Evolutionary conservation across 1,284 basidiomycete species (phyloP).

Genomic region (Anthracocystis walkeri): DNA sequence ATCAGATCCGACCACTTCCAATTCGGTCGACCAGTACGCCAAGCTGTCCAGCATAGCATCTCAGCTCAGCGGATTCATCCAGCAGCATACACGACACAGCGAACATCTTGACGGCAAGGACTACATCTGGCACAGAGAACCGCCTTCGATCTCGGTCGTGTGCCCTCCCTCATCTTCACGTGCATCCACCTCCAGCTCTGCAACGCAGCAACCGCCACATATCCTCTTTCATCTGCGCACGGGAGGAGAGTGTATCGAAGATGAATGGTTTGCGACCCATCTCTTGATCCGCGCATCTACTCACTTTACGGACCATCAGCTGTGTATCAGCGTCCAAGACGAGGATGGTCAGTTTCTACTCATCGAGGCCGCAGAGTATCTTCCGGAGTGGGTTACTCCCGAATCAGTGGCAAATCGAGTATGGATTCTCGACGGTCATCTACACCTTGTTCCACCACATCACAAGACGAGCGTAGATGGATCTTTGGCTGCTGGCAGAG

Average conservation of each 20-base stretch:
- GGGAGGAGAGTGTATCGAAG: slow-evolving; percentile 82
- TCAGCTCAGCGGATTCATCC: slow-evolving; percentile 9
- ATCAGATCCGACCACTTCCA: slow-evolving; percentile 4
- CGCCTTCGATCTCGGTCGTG: slow-evolving; percentile 47
- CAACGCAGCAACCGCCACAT: slow-evolving; percentile 22
- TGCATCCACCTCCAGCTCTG: slow-evolving; percentile 5
- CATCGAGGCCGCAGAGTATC: slow-evolving; percentile 91
- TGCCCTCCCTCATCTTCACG: slow-evolving; percentile 16
- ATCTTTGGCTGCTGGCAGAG: slow-evolving; percentile 66
- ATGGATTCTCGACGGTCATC: slow-evolving; percentile 84
- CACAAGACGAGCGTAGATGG: slow-evolving; percentile 74
- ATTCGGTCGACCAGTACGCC: slow-evolving; percentile 27
- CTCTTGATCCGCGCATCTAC: slow-evolving; percentile 69
- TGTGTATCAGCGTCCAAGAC: slow-evolving; percentile 75
- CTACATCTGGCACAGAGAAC: slow-evolving; percentile 68
- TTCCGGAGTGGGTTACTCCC: slow-evolving; percentile 92
- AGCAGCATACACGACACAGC: slow-evolving; percentile 5
- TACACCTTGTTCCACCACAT: slow-evolving; percentile 86
- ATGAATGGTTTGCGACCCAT: slow-evolving; percentile 95
- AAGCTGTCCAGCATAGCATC: slow-evolving; percentile 23
- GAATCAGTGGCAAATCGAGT: slow-evolving; percentile 91
- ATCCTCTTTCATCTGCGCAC: slow-evolving; percentile 43
- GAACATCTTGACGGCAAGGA: slow-evolving; percentile 18
- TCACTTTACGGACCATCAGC: slow-evolving; percentile 24
- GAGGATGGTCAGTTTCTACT: slow-evolving; percentile 95